Conservation (phyloP, 75 land plant species). For the Pinus albicaulis region DNA sequence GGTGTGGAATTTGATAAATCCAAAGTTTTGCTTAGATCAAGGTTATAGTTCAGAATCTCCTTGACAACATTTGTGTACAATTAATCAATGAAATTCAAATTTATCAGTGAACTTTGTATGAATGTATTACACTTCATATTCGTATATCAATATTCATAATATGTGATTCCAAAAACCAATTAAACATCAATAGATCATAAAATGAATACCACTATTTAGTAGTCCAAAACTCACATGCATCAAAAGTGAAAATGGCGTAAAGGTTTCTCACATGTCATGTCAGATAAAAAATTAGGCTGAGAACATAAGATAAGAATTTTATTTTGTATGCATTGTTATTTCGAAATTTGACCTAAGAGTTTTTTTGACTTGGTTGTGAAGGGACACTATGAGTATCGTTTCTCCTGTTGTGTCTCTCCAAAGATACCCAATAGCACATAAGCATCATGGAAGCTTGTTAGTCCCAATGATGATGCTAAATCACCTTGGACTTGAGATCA, state of each 20-base stretch:
- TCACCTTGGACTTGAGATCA: too few species aligned
- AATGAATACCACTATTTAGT: not conserved
- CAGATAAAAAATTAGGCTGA: not conserved
- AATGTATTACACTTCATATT: slow-evolving; percentile 1
- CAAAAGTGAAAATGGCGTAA: not conserved
- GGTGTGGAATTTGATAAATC: slow-evolving; percentile 55
- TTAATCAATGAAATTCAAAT: not conserved
- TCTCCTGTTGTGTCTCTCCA: not conserved
- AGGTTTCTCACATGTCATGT: not conserved
- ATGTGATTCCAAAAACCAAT: not conserved
- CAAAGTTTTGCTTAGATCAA: slow-evolving; percentile 42
- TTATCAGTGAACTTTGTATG: not conserved
- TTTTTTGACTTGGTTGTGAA: not conserved
- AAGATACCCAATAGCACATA: not conserved
- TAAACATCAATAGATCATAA: not conserved
- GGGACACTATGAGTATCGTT: not conserved
- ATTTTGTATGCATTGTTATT: not conserved
- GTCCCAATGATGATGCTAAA: too few species aligned
- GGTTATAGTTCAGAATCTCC: slow-evolving; percentile 46
- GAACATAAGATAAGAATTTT: not conserved
- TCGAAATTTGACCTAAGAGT: not conserved
- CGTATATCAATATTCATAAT: not conserved
- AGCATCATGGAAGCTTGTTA: not conserved
- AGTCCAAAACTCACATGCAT: not conserved
- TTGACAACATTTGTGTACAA: slow-evolving; percentile 48